These are phyloP conservation scores for Drosera spatulata DNA, from an alignment of 179 eudicot genomes.

Conservation along the genomic window DNA sequence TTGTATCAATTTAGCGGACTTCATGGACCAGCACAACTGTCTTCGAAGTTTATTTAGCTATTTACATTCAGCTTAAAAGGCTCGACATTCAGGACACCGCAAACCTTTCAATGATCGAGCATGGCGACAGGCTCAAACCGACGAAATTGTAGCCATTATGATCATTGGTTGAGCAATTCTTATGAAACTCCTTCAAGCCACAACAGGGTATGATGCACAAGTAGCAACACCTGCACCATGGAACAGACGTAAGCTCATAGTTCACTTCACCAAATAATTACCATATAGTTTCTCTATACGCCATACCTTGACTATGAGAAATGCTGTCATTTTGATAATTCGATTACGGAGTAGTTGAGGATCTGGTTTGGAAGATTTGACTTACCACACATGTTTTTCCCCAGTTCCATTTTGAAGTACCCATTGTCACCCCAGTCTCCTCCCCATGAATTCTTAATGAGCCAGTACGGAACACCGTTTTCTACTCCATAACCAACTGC, in stretches of 20 bases:
- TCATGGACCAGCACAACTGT: too few species aligned
- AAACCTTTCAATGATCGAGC: too few species aligned
- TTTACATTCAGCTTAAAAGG: too few species aligned
- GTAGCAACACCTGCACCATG: slow-evolving; percentile 78
- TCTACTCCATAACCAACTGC: slow-evolving; percentile 97
- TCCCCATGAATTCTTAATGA: slow-evolving; percentile 99
- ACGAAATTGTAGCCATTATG: neutral
- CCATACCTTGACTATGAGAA: neutral
- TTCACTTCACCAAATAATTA: too few species aligned
- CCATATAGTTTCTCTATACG: too few species aligned
- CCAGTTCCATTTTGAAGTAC: slow-evolving; percentile 96
- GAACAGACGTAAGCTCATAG: neutral
- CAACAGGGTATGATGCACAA: slow-evolving; percentile 88
- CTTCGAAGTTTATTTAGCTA: too few species aligned
- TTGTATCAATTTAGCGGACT: too few species aligned
- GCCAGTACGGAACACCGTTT: slow-evolving; percentile 79
- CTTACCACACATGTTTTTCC: slow-evolving; percentile 98
- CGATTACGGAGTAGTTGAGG: too few species aligned
- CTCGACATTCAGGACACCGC: too few species aligned
- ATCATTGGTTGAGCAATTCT: neutral
- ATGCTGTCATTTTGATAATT: too few species aligned
- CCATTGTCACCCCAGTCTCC: slow-evolving; percentile 86
- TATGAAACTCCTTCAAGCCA: slow-evolving; percentile 24
- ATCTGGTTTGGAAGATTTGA: neutral
- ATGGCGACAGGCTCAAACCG: too few species aligned